These are phyloP conservation scores for Aquilaria yunnanensis DNA, from an alignment of 345 rosid genomes.

Conservation along the genomic window DNA sequence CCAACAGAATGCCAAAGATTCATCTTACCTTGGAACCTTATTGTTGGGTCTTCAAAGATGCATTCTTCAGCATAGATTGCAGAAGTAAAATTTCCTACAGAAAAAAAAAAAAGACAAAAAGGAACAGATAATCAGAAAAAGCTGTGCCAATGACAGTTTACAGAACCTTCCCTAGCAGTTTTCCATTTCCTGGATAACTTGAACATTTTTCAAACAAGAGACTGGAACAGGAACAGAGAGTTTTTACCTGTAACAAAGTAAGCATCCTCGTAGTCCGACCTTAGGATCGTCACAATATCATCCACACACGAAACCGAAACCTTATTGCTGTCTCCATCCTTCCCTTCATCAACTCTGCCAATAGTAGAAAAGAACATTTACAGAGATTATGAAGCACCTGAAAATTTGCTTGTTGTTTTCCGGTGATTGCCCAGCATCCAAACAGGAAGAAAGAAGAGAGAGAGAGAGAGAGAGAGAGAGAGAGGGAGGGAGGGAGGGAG, in stretches of 20 bases:
- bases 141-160: neutral
- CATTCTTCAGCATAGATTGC: slow-evolving; percentile 64
- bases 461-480: neutral
- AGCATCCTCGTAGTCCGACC: slow-evolving; percentile 64
- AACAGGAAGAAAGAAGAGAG: slow-evolving; percentile 9
- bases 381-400: neutral
- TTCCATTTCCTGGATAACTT: too few relatives aligned
- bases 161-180: too few relatives aligned
- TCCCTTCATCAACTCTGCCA: slow-evolving; percentile 18
- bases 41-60: slow-evolving; percentile 87
- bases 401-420: neutral
- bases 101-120: neutral
- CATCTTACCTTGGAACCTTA: slow-evolving; percentile 64
- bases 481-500: neutral
- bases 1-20: too few relatives aligned
- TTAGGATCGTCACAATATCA: slow-evolving; percentile 49
- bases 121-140: neutral
- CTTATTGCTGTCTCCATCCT: slow-evolving; percentile 24
- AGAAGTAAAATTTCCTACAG: slow-evolving; percentile 62
- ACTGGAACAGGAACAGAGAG: too few relatives aligned
- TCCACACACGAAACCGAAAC: slow-evolving; percentile 33
- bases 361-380: neutral
- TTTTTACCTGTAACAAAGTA: slow-evolving; percentile 78
- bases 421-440: slow-evolving; percentile 9
- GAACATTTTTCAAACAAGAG: neutral